Conservation (phyloP, 176 grass and related monocot species). For the Aegilops longissima region DNA sequence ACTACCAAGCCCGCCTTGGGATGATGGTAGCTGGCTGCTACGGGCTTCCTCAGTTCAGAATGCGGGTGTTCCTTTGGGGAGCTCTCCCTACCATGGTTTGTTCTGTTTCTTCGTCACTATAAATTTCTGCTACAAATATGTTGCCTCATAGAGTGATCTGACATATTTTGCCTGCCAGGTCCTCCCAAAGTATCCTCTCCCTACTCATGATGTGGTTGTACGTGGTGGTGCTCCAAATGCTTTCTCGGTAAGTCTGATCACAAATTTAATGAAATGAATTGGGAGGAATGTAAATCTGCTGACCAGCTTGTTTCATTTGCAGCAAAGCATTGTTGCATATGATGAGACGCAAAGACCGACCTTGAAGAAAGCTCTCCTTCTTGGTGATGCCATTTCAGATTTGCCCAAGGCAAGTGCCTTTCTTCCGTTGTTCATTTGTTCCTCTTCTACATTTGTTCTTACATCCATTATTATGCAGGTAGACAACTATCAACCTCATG, state of each 20-base stretch:
- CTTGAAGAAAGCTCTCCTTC: conserved; percentile 55
- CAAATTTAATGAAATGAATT: background rate
- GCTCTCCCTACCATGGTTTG: conserved; percentile 72
- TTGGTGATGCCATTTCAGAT: conserved; percentile 84
- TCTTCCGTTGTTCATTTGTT: background rate
- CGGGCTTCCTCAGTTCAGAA: conserved; percentile 79
- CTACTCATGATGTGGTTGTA: conserved; percentile 73
- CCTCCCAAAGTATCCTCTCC: conserved; percentile 75
- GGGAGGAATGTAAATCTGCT: background rate
- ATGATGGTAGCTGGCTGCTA: conserved; percentile 85
- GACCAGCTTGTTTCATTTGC: conserved; percentile 15
- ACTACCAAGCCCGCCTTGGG: conserved; percentile 79
- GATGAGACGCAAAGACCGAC: conserved; percentile 53
- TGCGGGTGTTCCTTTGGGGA: conserved; percentile 79
- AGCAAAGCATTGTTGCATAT: conserved; percentile 82
- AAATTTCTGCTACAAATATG: background rate
- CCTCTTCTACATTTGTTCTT: background rate
- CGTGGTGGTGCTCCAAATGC: conserved; percentile 64
- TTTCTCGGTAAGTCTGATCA: conserved; percentile 49
- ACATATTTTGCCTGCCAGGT: conserved; percentile 35
- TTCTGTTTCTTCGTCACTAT: background rate
- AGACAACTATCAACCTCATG: conserved; percentile 50
- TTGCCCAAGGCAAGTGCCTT: conserved; percentile 51
- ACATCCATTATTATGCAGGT: conserved; percentile 47
- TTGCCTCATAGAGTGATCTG: background rate